A percentile compares a stretch with the other conserved stretches of the same genome.
Conservation (phyloP, 1,139 yeast genomes). For the Hyphopichia khmerensis region DNA sequence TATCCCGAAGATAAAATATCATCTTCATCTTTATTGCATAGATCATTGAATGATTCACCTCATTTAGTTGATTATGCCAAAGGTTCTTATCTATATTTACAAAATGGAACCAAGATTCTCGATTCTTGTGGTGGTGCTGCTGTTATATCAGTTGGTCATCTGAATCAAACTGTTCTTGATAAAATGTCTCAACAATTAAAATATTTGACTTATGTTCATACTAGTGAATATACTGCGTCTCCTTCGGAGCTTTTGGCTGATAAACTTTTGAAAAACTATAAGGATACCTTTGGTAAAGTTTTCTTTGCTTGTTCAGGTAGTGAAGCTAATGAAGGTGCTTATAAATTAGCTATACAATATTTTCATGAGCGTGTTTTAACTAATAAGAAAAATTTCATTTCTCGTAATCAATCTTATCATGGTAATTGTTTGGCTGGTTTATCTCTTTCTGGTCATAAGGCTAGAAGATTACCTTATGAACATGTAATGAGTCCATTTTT, state of each 20-base stretch:
- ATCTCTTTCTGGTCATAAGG: slow-evolving; percentile 14
- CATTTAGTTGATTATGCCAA: background rate
- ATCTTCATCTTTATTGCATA: background rate
- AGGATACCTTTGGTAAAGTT: slow-evolving; percentile 7
- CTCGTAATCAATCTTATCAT: slow-evolving; percentile 19
- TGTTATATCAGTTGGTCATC: slow-evolving; percentile 26
- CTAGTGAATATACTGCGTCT: slow-evolving; percentile 9
- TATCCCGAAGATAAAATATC: background rate
- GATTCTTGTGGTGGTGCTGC: slow-evolving; percentile 33
- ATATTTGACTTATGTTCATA: slow-evolving; percentile 10
- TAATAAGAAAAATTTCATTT: slow-evolving; percentile 12
- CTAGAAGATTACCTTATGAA: slow-evolving; percentile 14
- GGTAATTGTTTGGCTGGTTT: slow-evolving; percentile 19
- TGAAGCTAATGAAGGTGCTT: slow-evolving; percentile 20
- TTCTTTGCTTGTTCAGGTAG: slow-evolving; percentile 13
- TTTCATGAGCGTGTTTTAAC: slow-evolving; percentile 16
- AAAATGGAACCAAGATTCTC: slow-evolving; percentile 14
- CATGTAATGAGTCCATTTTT: slow-evolving; percentile 10
- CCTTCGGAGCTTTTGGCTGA: slow-evolving; percentile 11
- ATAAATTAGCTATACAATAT: slow-evolving; percentile 12
- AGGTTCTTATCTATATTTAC: slow-evolving; percentile 13
- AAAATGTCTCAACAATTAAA: slow-evolving; percentile 18
- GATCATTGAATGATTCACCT: background rate
- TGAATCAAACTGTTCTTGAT: slow-evolving; percentile 17
- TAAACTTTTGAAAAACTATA: slow-evolving; percentile 7